Conservation (phyloP, 2,329 filamentous ascomycete genomes). For the Trichoderma koningiopsis region DNA sequence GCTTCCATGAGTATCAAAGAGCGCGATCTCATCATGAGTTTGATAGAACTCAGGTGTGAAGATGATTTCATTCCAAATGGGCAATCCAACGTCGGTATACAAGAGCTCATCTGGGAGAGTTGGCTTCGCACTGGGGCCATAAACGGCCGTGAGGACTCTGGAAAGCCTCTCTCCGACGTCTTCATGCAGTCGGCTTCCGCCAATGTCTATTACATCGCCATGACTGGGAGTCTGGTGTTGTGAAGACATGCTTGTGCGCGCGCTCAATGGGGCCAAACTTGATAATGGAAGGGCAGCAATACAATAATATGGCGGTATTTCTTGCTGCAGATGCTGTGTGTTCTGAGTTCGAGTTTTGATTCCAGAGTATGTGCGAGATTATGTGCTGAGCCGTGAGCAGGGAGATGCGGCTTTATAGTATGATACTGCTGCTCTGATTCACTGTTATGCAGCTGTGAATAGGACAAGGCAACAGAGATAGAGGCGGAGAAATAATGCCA, state of each 20-base stretch:
- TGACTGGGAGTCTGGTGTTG: conserved; percentile 28
- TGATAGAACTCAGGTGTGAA: conserved; percentile 45
- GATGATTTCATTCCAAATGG: conserved; percentile 47
- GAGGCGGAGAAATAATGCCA: not conserved
- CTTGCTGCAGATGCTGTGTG: not conserved
- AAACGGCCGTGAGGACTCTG: conserved; percentile 32
- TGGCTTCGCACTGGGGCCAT: conserved; percentile 32
- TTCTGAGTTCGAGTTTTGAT: not conserved
- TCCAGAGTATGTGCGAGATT: not conserved
- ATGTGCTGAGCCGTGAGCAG: not conserved
- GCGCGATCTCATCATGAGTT: conserved; percentile 44
- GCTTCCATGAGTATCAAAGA: conserved; percentile 41
- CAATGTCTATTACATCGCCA: conserved; percentile 44
- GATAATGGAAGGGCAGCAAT: not conserved
- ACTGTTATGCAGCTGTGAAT: not conserved
- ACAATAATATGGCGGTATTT: not conserved
- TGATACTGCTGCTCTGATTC: not conserved
- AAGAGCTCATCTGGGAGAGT: conserved; percentile 45
- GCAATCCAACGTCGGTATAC: conserved; percentile 43
- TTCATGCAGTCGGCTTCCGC: conserved; percentile 40
- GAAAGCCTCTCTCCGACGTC: conserved; percentile 36
- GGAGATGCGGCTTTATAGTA: not conserved
- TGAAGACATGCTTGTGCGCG: conserved; percentile 2
- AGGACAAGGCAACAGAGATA: not conserved
- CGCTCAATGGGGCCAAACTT: not conserved